Base-by-base conservation (phyloP, 1,284 basidiomycete genomes). In the Ustilago tritici region DNA sequence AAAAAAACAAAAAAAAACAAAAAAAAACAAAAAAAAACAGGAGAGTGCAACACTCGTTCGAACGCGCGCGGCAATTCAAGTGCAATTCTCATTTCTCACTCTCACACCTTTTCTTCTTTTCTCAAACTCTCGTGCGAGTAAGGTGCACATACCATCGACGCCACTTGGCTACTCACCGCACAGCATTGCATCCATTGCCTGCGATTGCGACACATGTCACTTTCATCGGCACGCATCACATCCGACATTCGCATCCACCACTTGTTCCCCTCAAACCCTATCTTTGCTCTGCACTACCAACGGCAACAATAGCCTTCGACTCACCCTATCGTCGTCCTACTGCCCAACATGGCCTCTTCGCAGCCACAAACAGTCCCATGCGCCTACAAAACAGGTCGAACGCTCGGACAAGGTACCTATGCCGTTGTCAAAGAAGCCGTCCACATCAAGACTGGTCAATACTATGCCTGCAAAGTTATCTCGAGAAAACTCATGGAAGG, bases 391-490 rank as follows among this genome's bases (percentile, higher is more conserved):
- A 84, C 82, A 0, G 85, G 85, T n/a, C 75, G 84, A 4, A 86
- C 86, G n/a, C 78, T 87, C 32, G 86, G 95, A 38, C 95, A 93
- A 87, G 95, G 93, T 56, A 97, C 93, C 10, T 95, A 94, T 85
- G 93, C 93, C 69, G 93, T 94, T 83, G 93, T 94, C 71, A 94
- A 94, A 87, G 96, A 98, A 88, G 96, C 95, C 53, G 94, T 98
- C 15, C 95, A 98, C 85, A 93, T 98, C 89, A 92, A 92, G 87
- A 96, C 95, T 0, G 91, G 93, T 57, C 70, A 85, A 57, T 84
- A 83, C 64, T 85, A 83, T 55, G 84, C 84, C 5, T 85, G 84
- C 75, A 85, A 89, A 79, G 89, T 89, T 38, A 88, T 90, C 82
- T 89, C 96, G 91, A 99, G 98, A 90, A 94, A 95, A 87, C 92